These are phyloP conservation scores for Heterobasidion annosum DNA, from an alignment of 1,284 basidiomycete genomes.

Conservation along the genomic window DNA sequence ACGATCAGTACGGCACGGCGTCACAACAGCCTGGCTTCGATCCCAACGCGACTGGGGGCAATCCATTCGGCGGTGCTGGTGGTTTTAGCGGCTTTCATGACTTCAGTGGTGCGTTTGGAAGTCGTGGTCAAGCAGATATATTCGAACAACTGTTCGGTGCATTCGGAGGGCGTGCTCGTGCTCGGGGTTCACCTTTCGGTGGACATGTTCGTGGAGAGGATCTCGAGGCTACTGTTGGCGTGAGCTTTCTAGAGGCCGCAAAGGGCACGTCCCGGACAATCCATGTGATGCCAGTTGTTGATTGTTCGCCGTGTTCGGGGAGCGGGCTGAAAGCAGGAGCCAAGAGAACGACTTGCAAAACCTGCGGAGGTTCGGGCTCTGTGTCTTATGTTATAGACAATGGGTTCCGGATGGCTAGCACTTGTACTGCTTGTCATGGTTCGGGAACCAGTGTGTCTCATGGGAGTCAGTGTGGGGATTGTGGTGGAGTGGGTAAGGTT, in stretches of 20 bases:
- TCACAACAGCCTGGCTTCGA: slow-evolving; percentile 94
- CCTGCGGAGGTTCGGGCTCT: slow-evolving; percentile 85
- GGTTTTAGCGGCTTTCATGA: slow-evolving; percentile 66
- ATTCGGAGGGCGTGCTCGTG: slow-evolving; percentile 43
- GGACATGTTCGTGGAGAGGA: slow-evolving; percentile 72
- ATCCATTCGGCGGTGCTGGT: slow-evolving; percentile 39
- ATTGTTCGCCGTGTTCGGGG: slow-evolving; percentile 83
- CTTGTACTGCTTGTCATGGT: slow-evolving; percentile 84
- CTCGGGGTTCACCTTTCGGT: slow-evolving; percentile 33
- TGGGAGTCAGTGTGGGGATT: slow-evolving; percentile 72
- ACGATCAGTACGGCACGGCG: slow-evolving; percentile 91
- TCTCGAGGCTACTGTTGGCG: slow-evolving; percentile 69
- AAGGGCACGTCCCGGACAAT: slow-evolving; percentile 81
- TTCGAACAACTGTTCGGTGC: slow-evolving; percentile 87
- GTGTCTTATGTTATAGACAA: slow-evolving; percentile 87
- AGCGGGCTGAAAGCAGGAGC: slow-evolving; percentile 84
- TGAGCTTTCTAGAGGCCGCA: slow-evolving; percentile 91
- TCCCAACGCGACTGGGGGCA: slow-evolving; percentile 62
- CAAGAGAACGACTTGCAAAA: slow-evolving; percentile 72
- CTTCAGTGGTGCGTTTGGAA: slow-evolving; percentile 63
- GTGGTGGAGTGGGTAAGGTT: slow-evolving; percentile 85
- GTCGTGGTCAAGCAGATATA: slow-evolving; percentile 52
- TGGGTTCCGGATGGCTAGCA: slow-evolving; percentile 97
- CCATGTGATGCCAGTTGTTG: slow-evolving; percentile 73
- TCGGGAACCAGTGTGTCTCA: slow-evolving; percentile 76